Conservation (phyloP, 306 rosid species). For the Calophaca sinica region DNA sequence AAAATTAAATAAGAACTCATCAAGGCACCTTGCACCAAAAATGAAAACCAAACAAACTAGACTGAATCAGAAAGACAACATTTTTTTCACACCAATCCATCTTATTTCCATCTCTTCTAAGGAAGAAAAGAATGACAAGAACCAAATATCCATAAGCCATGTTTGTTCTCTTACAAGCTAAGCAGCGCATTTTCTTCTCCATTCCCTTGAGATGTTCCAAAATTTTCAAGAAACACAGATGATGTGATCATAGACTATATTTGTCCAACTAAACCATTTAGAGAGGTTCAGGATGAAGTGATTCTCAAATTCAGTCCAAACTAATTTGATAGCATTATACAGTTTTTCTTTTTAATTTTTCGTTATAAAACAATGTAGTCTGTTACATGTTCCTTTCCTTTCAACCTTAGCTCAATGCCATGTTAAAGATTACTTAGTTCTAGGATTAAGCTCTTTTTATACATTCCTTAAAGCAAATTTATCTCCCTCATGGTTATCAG, state of each 20-base stretch:
- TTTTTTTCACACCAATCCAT: conserved; percentile 39
- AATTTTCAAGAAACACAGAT: neutral
- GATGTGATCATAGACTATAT: neutral
- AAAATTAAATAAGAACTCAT: neutral
- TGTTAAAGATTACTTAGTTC: too few relatives aligned
- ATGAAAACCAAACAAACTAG: neutral
- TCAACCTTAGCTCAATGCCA: too few relatives aligned
- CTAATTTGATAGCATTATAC: too few relatives aligned
- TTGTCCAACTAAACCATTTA: too few relatives aligned
- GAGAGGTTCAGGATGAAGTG: too few relatives aligned
- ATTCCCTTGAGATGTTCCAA: neutral
- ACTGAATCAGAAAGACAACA: neutral
- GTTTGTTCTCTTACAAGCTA: conserved; percentile 41
- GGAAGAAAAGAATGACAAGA: conserved; percentile 56
- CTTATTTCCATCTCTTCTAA: conserved; percentile 64
- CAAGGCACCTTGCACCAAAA: conserved; percentile 5
- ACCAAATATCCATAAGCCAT: conserved; percentile 42
- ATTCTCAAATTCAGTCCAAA: too few relatives aligned
- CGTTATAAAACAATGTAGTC: too few relatives aligned
- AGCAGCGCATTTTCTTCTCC: neutral
- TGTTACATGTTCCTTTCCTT: too few relatives aligned
- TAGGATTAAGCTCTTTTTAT: too few relatives aligned
- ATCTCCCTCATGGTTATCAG: too few relatives aligned
- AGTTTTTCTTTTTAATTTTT: too few relatives aligned
- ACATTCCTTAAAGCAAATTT: too few relatives aligned